These are phyloP conservation scores for Novymonas esmeraldas DNA, from an alignment of 208 protist genomes.

Conservation along the genomic window DNA sequence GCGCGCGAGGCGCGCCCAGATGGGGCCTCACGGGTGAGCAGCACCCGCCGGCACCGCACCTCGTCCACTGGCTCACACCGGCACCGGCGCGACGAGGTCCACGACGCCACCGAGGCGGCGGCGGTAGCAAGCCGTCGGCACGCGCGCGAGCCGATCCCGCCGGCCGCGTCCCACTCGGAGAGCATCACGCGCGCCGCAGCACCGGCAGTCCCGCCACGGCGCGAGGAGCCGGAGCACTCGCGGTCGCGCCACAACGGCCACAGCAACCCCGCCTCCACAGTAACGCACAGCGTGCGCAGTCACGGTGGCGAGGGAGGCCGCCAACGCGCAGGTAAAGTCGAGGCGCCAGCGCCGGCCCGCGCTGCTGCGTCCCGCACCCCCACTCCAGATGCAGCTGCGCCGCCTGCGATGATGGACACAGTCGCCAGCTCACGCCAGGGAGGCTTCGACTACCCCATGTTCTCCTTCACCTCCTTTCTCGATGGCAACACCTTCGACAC, in stretches of 20 bases:
- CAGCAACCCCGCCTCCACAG: conserved; percentile 4
- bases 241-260: conserved; percentile 3
- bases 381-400: background rate
- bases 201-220: background rate
- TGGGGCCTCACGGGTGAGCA: background rate
- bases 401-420: conserved; percentile 6
- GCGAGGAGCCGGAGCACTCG: no score
- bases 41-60: conserved; percentile 16
- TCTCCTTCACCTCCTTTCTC: conserved; percentile 76
- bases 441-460: conserved; percentile 33
- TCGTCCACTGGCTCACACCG: conserved; percentile 18
- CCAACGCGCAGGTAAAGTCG: background rate
- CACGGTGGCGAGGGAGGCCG: background rate
- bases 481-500: conserved; percentile 73
- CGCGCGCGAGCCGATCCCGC: background rate
- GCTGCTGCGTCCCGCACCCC: background rate
- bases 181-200: conserved; percentile 1
- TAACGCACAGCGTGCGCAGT: conserved; percentile 3
- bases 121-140: conserved; percentile 13
- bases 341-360: background rate
- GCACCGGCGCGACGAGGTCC: background rate
- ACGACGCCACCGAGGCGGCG: background rate
- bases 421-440: conserved; percentile 25
- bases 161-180: background rate
- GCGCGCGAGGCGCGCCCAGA: conserved; percentile 2